Base-by-base conservation (phyloP, 78 protist species). In the Dictyostelium citrinum region DNA sequence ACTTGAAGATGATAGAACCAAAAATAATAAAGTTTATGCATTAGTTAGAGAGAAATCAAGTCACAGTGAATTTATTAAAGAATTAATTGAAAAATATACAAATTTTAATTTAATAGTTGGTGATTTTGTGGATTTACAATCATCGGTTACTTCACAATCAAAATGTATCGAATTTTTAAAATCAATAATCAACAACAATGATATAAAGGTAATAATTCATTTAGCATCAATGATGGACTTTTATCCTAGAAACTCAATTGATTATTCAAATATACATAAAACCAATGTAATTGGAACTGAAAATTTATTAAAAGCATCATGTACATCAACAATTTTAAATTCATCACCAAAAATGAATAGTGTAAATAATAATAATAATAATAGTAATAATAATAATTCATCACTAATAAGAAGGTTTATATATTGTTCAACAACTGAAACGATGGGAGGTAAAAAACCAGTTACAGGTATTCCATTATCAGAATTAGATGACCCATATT, bases 251-350 rank as follows among this genome's bases (percentile, higher is more conserved):
- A 84, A 88, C 9, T 27, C 43, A 10, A 55, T 55, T 6, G 27
- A 67, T 1, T 16, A 27, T 11, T 39, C 77, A 70, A 20, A 33
- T 33, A 33, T 88, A 4, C 71, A 45, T 37, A 78, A 68, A 39
- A 78, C 93, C 20, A 88, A 88, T 49, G 93, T 88, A 20, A 45
- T 88, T 14, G 93, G 84, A 31, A 78, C 85, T 11, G 46, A 67
- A 35, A 88, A 88, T 78, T 51, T 88, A 33, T 78, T 88, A n/a
- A 79, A 88, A 22, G 74, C 93, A 46, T 76, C 93, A 67, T 76
- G 72, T 0, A 12, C 81, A 41, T 16, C 81, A 41, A 17, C 81
- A 41, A n/a, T 3, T 22, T 37, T 22, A 41, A 22, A 16, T 37
- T 17, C 81, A 17, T 41, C 81, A 41, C 29, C 81, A 41, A 75